Conservation (phyloP, 2,329 filamentous ascomycete species). For the Fusarium equiseti region DNA sequence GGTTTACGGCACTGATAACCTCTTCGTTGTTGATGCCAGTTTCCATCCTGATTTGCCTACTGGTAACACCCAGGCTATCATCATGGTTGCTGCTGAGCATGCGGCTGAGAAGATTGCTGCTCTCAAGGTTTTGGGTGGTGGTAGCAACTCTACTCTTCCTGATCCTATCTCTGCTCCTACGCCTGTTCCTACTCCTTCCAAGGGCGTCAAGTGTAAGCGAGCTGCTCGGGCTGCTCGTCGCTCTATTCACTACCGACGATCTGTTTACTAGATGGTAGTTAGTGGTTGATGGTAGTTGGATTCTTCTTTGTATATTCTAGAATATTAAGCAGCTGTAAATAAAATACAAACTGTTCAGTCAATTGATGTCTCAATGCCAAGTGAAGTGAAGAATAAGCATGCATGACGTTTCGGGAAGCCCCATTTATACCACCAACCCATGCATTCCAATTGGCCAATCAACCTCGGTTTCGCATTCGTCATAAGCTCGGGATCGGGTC, state of each 20-base stretch:
- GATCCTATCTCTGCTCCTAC: conserved; percentile 19
- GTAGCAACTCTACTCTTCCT: conserved; percentile 31
- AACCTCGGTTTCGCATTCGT: conserved; percentile 13
- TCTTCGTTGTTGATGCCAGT: conserved; percentile 71
- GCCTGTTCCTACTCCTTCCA: conserved; percentile 12
- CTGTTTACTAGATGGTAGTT: conserved; percentile 2
- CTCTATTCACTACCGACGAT: conserved; percentile 29
- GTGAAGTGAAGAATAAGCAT: not conserved
- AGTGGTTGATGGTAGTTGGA: conserved; percentile 1
- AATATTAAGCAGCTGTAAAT: conserved; percentile 16
- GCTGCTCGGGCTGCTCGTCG: conserved; percentile 15
- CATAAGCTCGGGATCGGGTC: conserved; percentile 13
- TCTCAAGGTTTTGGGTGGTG: conserved; percentile 20
- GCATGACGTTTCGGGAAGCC: not conserved
- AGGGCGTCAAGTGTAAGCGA: conserved; percentile 21
- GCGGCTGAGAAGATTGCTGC: conserved; percentile 45
- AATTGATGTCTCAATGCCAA: not conserved
- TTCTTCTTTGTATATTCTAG: conserved; percentile 23
- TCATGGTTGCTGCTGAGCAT: conserved; percentile 47
- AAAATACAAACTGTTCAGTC: conserved; percentile 6
- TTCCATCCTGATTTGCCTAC: conserved; percentile 66
- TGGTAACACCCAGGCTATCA: conserved; percentile 47
- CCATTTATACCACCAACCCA: accelerated
- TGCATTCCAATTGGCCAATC: not conserved
- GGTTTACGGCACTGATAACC: conserved; percentile 70